phyloP scores from a whole-genome alignment of 179 eudicot genomes.

The Dionaea muscipula region DNA sequence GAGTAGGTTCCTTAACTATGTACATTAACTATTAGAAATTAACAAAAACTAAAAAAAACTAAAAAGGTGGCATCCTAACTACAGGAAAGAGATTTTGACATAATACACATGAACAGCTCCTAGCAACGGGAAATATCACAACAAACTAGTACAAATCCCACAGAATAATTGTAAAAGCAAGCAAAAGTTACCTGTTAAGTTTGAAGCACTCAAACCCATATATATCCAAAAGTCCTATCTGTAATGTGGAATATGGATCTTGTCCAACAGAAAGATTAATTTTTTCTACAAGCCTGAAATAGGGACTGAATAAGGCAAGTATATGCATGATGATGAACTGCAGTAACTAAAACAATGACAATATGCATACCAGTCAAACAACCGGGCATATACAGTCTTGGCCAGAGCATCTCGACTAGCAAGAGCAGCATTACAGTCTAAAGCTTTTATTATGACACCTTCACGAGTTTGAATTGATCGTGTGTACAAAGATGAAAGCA shows the following conservation, averaged over 20 bases:
- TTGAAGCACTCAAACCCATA: constrained; percentile 97
- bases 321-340: background rate
- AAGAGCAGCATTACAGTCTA: constrained; percentile 79
- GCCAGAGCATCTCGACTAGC: constrained; percentile 94
- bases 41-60: too few species aligned
- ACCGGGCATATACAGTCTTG: constrained; percentile 77
- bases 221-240: constrained; percentile 90
- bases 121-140: too few species aligned
- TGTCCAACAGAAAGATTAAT: constrained; percentile 90
- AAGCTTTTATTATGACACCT: constrained; percentile 74
- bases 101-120: too few species aligned
- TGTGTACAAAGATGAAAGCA: constrained; percentile 67
- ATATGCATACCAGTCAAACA: constrained; percentile 74
- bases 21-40: too few species aligned
- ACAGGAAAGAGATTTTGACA: too few species aligned
- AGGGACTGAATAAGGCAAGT: constrained; percentile 3
- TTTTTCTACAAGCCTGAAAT: constrained; percentile 86
- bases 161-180: background rate
- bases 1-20: too few species aligned
- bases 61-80: too few species aligned
- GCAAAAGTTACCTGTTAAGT: constrained; percentile 49
- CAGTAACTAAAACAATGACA: background rate
- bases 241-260: constrained; percentile 51
- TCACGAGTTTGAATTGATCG: constrained; percentile 96
- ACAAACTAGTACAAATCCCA: too few species aligned